These are phyloP conservation scores for Cercophora sp. DNA, from an alignment of 495 filamentous ascomycete genomes.

Conservation along the genomic window DNA sequence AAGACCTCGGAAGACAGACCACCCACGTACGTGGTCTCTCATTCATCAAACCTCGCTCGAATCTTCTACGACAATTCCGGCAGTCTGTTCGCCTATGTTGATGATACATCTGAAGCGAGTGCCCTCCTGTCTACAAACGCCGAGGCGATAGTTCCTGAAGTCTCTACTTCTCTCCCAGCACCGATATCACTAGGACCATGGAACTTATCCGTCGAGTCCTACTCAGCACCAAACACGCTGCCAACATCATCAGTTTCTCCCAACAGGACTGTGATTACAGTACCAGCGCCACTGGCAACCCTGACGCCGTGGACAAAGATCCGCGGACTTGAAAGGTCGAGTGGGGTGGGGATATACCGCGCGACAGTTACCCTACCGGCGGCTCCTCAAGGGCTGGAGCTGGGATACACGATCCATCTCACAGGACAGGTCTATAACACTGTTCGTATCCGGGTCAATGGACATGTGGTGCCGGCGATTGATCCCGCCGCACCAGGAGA, in stretches of 20 bases:
- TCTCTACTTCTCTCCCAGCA: background rate
- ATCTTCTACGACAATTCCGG: slow-evolving; percentile 14
- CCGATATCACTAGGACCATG: slow-evolving; percentile 34
- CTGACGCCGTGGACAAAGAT: slow-evolving; percentile 41
- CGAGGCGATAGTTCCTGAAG: slow-evolving; percentile 9
- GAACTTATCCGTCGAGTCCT: slow-evolving; percentile 40
- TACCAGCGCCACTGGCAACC: slow-evolving; percentile 25
- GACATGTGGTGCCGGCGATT: slow-evolving; percentile 18
- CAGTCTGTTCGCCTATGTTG: slow-evolving; percentile 1
- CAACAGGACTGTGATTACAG: slow-evolving; percentile 28
- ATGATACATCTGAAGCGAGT: slow-evolving; percentile 2
- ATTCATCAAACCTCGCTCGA: slow-evolving; percentile 10
- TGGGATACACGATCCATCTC: slow-evolving; percentile 21
- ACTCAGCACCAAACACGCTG: slow-evolving; percentile 33
- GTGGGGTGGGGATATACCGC: slow-evolving; percentile 47
- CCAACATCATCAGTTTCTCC: slow-evolving; percentile 17
- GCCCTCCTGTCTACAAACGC: slow-evolving; percentile 29
- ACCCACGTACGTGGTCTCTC: slow-evolving; percentile 19
- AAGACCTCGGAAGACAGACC: slow-evolving; percentile 1
- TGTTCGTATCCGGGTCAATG: slow-evolving; percentile 27
- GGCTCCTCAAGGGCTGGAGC: background rate
- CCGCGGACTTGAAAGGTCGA: slow-evolving; percentile 36
- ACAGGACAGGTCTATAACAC: slow-evolving; percentile 34
- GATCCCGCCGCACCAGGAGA: slow-evolving; percentile 19
- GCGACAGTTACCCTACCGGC: slow-evolving; percentile 36